Base-by-base conservation (phyloP, 257 asterid species). In the Jasminum sambac region DNA sequence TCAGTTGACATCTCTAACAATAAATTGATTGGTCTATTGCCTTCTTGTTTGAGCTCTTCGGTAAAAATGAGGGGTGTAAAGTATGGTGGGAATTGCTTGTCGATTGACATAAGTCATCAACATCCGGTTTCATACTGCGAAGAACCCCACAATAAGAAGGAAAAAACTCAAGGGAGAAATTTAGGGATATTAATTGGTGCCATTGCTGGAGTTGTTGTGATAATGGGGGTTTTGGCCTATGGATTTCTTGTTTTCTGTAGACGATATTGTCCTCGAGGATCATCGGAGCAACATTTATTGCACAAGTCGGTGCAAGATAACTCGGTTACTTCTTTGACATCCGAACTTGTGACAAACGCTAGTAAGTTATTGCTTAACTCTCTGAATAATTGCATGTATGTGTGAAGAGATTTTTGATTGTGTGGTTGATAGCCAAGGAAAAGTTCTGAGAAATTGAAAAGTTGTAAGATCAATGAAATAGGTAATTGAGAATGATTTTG, bases 1-100 rank as follows among this genome's bases (percentile, higher is more conserved):
- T 62, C 26, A 41, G 89, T 89, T 41, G 93, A 89, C 76, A 74
- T 89, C 19, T 85, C 96, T 6, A 80, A 87, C 66, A 89, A 89
- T 69, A 80, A 84, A 80, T 48, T 89, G 71, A 81, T 50, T 7
- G 96, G 96, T 8, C 12, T 14, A 0, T 37, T 89, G 80, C 93
- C 96, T 0, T 41, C 87, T 4, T 89, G 96, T 73, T 80, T 89
- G 81, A 87, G 85, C 34, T 58, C 78, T 25, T 67, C 38, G 8
- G 68, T 50, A 64, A 80, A 67, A 46, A 73, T 41, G 4, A 78
- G 67, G 67, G 75, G 72, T 7, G 75, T 87, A 39, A 76, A 44
- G 64, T 76, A 72, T 46, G 77, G 80, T 9, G 93, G 93, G 68
- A 89, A 89, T 67, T 89, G 96, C 79, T 72, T 88, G 63, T 66